Evolutionary conservation across 2,329 filamentous ascomycete genomes (phyloP).

Genomic region (Knoxdaviesia capensis): DNA sequence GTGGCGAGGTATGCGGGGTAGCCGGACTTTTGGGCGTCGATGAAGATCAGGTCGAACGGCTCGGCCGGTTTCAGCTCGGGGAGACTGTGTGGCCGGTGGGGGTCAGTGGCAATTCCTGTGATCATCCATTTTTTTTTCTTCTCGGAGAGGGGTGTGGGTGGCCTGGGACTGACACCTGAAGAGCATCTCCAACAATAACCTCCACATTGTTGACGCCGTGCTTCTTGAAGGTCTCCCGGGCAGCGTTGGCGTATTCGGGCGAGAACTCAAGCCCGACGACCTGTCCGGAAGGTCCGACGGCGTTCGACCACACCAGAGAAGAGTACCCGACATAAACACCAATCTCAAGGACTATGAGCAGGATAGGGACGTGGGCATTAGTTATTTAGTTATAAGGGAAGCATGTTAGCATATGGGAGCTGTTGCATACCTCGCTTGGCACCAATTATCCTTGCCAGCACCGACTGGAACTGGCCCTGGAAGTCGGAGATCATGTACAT

Average conservation of each 20-base stretch:
- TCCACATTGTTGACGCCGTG: constrained; percentile 22
- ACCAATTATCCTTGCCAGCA: constrained; percentile 19
- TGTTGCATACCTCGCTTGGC: constrained; percentile 15
- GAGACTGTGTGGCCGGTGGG: constrained; percentile 8
- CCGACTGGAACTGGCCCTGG: constrained; percentile 19
- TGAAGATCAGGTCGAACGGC: constrained; percentile 32
- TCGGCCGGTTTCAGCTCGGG: constrained; percentile 13
- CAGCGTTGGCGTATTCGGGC: constrained; percentile 19
- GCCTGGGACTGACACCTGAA: constrained; percentile 18
- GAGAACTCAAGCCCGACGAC: constrained; percentile 25
- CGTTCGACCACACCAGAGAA: constrained; percentile 25
- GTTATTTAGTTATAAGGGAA: not conserved
- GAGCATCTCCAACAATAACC: constrained; percentile 24
- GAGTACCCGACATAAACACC: constrained; percentile 29
- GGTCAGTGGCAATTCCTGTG: no score
- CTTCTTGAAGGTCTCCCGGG: constrained; percentile 17
- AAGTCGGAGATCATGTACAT: constrained; percentile 20
- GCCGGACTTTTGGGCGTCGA: constrained; percentile 30
- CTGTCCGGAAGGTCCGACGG: constrained; percentile 19
- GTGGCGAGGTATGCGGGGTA: constrained; percentile 25
- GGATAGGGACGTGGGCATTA: not conserved
- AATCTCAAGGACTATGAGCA: constrained; percentile 21
- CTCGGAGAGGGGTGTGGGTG: no score
- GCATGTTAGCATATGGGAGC: not conserved
- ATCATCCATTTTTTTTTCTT: no score